phyloP scores from a whole-genome alignment of 1,139 yeast genomes.

The Blastobotrys serpentis region DNA sequence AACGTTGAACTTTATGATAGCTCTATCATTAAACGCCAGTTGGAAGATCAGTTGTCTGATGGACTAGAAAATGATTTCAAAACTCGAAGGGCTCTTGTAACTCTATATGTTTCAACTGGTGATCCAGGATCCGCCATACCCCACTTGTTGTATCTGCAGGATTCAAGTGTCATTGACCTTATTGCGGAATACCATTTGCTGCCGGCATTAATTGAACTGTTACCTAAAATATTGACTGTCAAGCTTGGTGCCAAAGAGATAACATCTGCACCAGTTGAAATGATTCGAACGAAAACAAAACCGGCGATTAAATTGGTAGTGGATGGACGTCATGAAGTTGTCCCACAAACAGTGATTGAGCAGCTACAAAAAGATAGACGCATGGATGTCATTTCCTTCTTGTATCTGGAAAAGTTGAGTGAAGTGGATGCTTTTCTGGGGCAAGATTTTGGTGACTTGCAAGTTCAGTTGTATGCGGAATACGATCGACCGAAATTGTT shows the following conservation, averaged over 20 bases:
- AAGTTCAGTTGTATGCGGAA: slow-evolving; percentile 63
- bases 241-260: slow-evolving; percentile 43
- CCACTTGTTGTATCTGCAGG: slow-evolving; percentile 58
- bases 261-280: slow-evolving; percentile 44
- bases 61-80: slow-evolving; percentile 28
- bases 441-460: slow-evolving; percentile 60
- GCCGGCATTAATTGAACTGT: slow-evolving; percentile 45
- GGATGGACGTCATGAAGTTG: slow-evolving; percentile 62
- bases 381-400: slow-evolving; percentile 50
- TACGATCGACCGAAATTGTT: slow-evolving; percentile 55
- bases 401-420: slow-evolving; percentile 58
- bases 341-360: slow-evolving; percentile 51
- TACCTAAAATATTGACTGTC: slow-evolving; percentile 56
- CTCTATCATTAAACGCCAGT: slow-evolving; percentile 44
- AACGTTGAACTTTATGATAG: slow-evolving; percentile 54
- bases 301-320: slow-evolving; percentile 59
- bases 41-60: slow-evolving; percentile 47
- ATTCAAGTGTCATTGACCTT: slow-evolving; percentile 55
- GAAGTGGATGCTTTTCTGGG: slow-evolving; percentile 54
- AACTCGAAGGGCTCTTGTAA: slow-evolving; percentile 54
- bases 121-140: slow-evolving; percentile 63
- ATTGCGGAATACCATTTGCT: slow-evolving; percentile 63
- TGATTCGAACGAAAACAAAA: slow-evolving; percentile 43
- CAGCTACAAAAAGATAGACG: slow-evolving; percentile 42
- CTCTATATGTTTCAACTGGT: slow-evolving; percentile 54